Percentiles rank a stretch among this genome's conserved stretches.
Conservation (phyloP, 192 early-diverging fungal genomes). For the Rhizophagus clarus region DNA sequence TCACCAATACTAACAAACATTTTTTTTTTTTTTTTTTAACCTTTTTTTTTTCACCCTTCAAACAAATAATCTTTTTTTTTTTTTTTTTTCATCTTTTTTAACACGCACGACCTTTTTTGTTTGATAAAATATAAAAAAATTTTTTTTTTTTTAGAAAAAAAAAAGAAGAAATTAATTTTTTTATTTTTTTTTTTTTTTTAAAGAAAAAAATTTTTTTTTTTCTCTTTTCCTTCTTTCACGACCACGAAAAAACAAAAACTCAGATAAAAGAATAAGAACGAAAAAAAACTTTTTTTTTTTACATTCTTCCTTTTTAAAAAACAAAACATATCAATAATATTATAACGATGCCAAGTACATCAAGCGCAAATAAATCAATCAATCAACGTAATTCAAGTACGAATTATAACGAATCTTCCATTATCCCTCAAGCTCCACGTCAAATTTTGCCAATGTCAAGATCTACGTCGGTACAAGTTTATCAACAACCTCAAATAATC, state of each 20-base stretch:
- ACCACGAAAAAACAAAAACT: no score
- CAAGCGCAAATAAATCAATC: slow-evolving; percentile 7
- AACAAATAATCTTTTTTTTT: background rate
- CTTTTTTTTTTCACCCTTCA: no score
- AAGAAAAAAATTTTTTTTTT: no score
- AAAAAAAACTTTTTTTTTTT: background rate
- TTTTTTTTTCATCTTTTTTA: no score
- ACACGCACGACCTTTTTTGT: no score
- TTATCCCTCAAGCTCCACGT: background rate
- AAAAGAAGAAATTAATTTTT: no score
- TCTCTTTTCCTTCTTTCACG: no score
- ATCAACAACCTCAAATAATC: slow-evolving; percentile 19
- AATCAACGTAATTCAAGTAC: background rate
- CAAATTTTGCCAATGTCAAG: slow-evolving; percentile 15
- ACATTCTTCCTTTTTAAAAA: no score
- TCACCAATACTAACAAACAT: slow-evolving; percentile 1
- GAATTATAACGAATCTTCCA: background rate
- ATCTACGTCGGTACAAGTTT: background rate
- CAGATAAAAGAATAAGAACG: background rate
- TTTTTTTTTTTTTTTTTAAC: slow-evolving; percentile 3
- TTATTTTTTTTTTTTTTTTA: no score
- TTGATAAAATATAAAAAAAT: no score
- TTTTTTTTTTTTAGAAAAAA: no score
- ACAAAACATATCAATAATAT: no score
- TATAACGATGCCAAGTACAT: slow-evolving; percentile 23